A percentile compares a stretch with the other conserved stretches of the same genome.
These are phyloP conservation scores for Stagonosporopsis vannaccii DNA, from an alignment of 2,329 filamentous ascomycete species.

Conservation along the genomic window DNA sequence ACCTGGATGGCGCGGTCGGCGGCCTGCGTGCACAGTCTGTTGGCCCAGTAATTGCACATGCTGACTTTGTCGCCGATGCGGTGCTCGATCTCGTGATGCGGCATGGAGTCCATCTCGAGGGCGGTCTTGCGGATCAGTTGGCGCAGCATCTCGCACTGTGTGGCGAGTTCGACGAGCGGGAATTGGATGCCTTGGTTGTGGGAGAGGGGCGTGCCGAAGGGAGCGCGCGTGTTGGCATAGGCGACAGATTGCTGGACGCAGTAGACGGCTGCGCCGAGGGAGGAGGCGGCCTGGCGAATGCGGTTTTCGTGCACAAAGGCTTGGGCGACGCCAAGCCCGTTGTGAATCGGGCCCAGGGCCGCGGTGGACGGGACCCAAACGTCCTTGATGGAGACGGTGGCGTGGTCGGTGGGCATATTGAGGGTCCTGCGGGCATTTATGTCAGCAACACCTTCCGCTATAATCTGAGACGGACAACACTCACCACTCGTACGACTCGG, in stretches of 20 bases:
- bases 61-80: conserved; percentile 67
- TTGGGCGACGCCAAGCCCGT: conserved; percentile 67
- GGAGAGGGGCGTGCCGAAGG: conserved; percentile 65
- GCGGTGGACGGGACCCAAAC: conserved; percentile 64
- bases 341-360: conserved; percentile 61
- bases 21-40: conserved; percentile 65
- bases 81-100: conserved; percentile 63
- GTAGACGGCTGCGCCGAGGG: conserved; percentile 65
- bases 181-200: conserved; percentile 70
- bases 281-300: conserved; percentile 69
- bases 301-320: conserved; percentile 72
- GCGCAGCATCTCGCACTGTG: conserved; percentile 68
- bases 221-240: conserved; percentile 62
- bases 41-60: conserved; percentile 73
- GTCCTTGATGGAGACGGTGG: conserved; percentile 64
- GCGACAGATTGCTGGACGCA: conserved; percentile 65
- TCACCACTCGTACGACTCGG: conserved; percentile 66
- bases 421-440: conserved; percentile 56
- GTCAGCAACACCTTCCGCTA: conserved; percentile 13
- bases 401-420: conserved; percentile 72
- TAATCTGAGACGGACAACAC: neutral
- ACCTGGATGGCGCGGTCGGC: conserved; percentile 70
- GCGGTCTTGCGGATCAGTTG: conserved; percentile 68
- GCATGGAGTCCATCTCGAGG: conserved; percentile 66
- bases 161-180: conserved; percentile 67